Conservation (phyloP, 768 basidiomycete species). For the Boletus tylopilopsis region DNA sequence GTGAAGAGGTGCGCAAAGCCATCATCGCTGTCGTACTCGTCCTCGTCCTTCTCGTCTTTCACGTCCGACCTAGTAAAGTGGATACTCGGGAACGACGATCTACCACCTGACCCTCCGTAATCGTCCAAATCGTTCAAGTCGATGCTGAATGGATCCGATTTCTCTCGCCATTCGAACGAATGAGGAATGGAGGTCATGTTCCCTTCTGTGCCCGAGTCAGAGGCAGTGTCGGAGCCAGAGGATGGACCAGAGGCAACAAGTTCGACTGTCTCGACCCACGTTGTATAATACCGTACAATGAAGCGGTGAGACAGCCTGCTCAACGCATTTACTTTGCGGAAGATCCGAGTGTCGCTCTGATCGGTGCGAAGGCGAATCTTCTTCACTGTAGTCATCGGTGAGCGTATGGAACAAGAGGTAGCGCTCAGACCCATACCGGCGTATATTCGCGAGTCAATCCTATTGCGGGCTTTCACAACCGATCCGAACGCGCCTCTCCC, state of each 20-base stretch:
- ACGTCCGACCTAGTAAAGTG: constrained; percentile 60
- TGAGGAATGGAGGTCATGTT: constrained; percentile 56
- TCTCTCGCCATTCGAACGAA: constrained; percentile 37
- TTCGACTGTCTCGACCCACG: constrained; percentile 80
- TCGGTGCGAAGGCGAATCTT: constrained; percentile 77
- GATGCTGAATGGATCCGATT: constrained; percentile 59
- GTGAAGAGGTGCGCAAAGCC: constrained; percentile 35
- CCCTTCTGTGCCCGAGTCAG: constrained; percentile 38
- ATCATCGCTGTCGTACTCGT: constrained; percentile 42
- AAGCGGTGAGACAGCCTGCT: constrained; percentile 83
- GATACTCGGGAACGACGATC: constrained; percentile 76
- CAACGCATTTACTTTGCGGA: constrained; percentile 88
- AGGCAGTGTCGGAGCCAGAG: constrained; percentile 42
- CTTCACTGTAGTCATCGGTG: constrained; percentile 53
- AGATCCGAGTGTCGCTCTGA: constrained; percentile 83
- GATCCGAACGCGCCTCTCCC: constrained; percentile 90
- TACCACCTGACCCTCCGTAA: constrained; percentile 47
- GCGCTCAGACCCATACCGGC: constrained; percentile 47
- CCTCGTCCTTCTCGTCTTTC: constrained; percentile 39
- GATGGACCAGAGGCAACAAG: constrained; percentile 43
- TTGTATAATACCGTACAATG: constrained; percentile 89
- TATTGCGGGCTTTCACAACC: constrained; percentile 92
- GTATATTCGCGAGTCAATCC: constrained; percentile 81
- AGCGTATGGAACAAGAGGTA: background rate
- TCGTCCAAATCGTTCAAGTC: constrained; percentile 64